Evolutionary conservation across 2,329 filamentous ascomycete species (phyloP), one percentile per base, ranked within the genome.

Genomic region (Phaeosphaeriaceae sp.): DNA sequence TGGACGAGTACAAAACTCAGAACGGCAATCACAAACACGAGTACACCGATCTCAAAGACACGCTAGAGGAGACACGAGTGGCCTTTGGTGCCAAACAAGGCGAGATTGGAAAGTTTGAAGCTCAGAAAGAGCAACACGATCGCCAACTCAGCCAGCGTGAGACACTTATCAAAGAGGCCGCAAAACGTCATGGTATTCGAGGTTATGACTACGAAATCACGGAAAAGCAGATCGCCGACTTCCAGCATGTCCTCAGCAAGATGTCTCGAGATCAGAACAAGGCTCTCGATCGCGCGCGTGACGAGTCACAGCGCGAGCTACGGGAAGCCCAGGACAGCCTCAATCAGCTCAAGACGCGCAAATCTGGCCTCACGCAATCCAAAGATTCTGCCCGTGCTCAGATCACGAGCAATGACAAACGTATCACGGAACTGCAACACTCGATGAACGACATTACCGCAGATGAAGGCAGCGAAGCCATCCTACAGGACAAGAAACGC

Each of bases 71-170:
- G 3, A 77, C 74, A 48, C 83, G 85, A 2, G 61, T 69, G 17
- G 62, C 70, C 7, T 71, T 82, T 13, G 81, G 79, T 51, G 61
- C 62, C n/a, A 84, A 85, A 64, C 81, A 85, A 58, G 81, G 74
- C 1, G 89, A 93, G 66, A 84, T 88, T 67, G 94, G 94, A 45
- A 91, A 89, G 65, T 88, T 90, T 66, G 87, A 95, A 76, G 94
- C 93, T 1, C 90, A 97, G 72, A 93, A 94, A 79, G 89, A 91
- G 61, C 91, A 90, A 68, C 92, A 95, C 72, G 92, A 97, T 72
- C 87, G 90, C 3, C 91, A 97, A 64, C 75, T 97, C 3, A 82
- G 87, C 66, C 82, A 86, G 46, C 90, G 94, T 41, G 84, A 89
- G 69, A 83, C 85, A 10, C 85, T 96, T 75, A 88, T 97, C 54